Evolutionary conservation across 2,329 filamentous ascomycete species (phyloP).

Genomic region (Colletotrichum sp.): DNA sequence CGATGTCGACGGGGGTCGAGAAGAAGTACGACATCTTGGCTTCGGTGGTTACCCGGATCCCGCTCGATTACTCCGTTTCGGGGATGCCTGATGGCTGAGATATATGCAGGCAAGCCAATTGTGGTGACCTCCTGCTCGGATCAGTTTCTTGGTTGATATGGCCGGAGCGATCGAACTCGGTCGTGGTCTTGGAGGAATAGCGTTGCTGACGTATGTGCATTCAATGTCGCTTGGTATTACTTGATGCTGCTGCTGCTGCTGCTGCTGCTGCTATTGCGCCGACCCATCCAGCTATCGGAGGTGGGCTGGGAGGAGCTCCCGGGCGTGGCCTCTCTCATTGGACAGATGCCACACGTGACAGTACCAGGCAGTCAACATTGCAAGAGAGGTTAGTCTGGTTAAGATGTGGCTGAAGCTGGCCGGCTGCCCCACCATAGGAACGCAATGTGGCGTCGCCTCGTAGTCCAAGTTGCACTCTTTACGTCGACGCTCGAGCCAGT

Average conservation of each 20-base stretch:
- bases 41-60: constrained; percentile 14
- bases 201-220: constrained; percentile 14
- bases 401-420: not conserved
- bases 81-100: not conserved
- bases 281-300: not conserved
- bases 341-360: not conserved
- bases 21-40: constrained; percentile 92
- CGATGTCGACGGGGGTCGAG: constrained; percentile 97
- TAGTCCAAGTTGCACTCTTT: not conserved
- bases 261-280: not conserved
- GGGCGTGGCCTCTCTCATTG: not conserved
- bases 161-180: not conserved
- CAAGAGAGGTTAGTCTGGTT: not conserved
- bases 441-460: not conserved
- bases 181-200: not conserved
- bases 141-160: not conserved
- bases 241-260: not conserved
- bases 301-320: constrained; percentile 12
- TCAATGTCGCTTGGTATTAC: not conserved
- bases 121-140: not conserved
- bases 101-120: not conserved
- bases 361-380: not conserved
- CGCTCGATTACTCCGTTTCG: not conserved
- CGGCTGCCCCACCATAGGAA: not conserved
- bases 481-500: not conserved